Conservation (phyloP, 2,329 filamentous ascomycete species). For the Domatiomyces globalis region DNA sequence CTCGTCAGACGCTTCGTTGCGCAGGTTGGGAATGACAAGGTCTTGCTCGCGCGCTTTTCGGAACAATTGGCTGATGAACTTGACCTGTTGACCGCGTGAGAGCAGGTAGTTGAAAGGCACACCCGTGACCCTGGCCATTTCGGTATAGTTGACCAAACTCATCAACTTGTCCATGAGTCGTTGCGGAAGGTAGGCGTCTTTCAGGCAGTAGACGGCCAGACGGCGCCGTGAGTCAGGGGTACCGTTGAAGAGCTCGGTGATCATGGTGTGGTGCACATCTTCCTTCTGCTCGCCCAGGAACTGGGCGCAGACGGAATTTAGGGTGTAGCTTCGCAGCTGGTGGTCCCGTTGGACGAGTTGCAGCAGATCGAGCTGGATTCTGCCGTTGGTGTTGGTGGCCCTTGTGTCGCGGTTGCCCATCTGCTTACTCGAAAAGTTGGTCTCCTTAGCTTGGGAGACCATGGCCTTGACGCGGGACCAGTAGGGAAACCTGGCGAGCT, state of each 20-base stretch:
- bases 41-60: slow-evolving; percentile 87
- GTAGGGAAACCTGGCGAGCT: slow-evolving; percentile 65
- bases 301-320: slow-evolving; percentile 90
- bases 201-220: slow-evolving; percentile 88
- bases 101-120: slow-evolving; percentile 94
- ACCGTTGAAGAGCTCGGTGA: slow-evolving; percentile 93
- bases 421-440: slow-evolving; percentile 92
- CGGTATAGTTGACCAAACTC: slow-evolving; percentile 96
- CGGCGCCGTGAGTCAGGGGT: slow-evolving; percentile 83
- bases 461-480: slow-evolving; percentile 67
- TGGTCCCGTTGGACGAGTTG: slow-evolving; percentile 90
- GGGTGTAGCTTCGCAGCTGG: slow-evolving; percentile 86
- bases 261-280: slow-evolving; percentile 98
- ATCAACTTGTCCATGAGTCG: slow-evolving; percentile 94
- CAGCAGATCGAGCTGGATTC: slow-evolving; percentile 84
- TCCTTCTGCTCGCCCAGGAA: slow-evolving; percentile 97
- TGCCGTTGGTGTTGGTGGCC: slow-evolving; percentile 82
- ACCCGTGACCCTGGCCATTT: slow-evolving; percentile 98
- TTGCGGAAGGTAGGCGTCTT: slow-evolving; percentile 92
- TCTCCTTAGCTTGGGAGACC: slow-evolving; percentile 57
- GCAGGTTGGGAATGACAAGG: slow-evolving; percentile 81
- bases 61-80: slow-evolving; percentile 94
- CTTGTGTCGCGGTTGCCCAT: slow-evolving; percentile 95
- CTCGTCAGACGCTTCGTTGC: slow-evolving; percentile 57
- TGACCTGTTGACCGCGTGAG: slow-evolving; percentile 86